phyloP scores from a whole-genome alignment of 1,284 basidiomycete species.

The Malassezia sp. region DNA sequence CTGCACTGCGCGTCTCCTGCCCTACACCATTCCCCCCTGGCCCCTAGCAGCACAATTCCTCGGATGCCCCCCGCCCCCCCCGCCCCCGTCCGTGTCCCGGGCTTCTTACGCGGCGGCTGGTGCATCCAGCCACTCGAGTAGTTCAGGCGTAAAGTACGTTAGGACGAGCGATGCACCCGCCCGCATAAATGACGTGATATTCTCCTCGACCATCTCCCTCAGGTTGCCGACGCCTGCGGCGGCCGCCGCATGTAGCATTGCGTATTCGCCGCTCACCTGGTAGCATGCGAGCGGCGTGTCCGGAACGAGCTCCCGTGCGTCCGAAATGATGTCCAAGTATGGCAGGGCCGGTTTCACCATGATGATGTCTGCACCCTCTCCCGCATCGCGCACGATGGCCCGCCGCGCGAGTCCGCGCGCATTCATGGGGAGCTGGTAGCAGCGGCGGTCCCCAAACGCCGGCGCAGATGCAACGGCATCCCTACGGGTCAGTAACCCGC shows the following conservation, averaged over 20 bases:
- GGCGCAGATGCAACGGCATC: slow-evolving; percentile 93
- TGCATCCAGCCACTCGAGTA: slow-evolving; percentile 48
- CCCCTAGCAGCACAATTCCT: too few species aligned
- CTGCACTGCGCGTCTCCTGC: too few species aligned
- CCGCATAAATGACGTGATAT: slow-evolving; percentile 72
- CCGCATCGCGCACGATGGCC: slow-evolving; percentile 76
- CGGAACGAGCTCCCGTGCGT: slow-evolving; percentile 68
- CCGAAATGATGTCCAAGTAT: slow-evolving; percentile 88
- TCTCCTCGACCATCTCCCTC: slow-evolving; percentile 85
- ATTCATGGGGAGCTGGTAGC: slow-evolving; percentile 85
- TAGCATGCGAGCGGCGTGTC: slow-evolving; percentile 88
- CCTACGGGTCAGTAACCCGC: slow-evolving; percentile 48
- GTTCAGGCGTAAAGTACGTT: slow-evolving; percentile 89
- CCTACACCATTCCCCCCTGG: too few species aligned
- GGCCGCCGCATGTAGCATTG: slow-evolving; percentile 90
- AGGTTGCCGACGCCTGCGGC: slow-evolving; percentile 83
- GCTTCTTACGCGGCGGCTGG: not conserved
- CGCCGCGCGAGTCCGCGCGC: slow-evolving; percentile 82
- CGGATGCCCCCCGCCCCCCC: too few species aligned
- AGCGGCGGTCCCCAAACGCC: slow-evolving; percentile 85
- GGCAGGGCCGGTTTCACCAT: slow-evolving; percentile 97
- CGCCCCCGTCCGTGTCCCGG: not conserved
- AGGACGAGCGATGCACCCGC: slow-evolving; percentile 83
- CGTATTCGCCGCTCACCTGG: slow-evolving; percentile 66
- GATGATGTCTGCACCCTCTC: slow-evolving; percentile 94